Conservation (phyloP, 2,329 filamentous ascomycete genomes). For the Hymenoscyphus infarciens region DNA sequence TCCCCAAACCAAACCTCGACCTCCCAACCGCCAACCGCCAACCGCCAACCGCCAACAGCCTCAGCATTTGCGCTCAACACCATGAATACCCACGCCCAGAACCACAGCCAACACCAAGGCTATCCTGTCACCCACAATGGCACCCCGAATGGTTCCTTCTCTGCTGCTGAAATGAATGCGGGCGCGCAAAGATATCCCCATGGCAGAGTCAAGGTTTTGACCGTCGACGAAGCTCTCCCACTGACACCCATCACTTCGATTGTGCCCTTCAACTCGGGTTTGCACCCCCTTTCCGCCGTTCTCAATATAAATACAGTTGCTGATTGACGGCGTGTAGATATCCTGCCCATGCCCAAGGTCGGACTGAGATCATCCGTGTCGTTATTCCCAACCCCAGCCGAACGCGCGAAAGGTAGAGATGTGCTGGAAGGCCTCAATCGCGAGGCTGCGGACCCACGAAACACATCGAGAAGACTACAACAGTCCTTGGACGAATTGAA, state of each 20-base stretch:
- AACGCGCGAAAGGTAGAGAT: conserved; percentile 48
- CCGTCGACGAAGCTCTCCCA: conserved; percentile 73
- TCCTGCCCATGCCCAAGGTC: conserved; percentile 62
- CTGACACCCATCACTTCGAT: conserved; percentile 80
- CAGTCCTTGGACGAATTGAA: conserved; percentile 72
- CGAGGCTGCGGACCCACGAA: conserved; percentile 58
- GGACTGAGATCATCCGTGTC: conserved; percentile 49
- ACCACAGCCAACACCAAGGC: conserved; percentile 11
- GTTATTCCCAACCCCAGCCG: conserved; percentile 51
- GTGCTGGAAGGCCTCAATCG: conserved; percentile 66
- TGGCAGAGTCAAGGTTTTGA: conserved; percentile 44
- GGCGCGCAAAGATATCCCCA: not conserved
- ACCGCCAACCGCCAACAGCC: no score
- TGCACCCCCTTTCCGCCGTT: conserved; percentile 23
- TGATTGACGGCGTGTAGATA: conserved; percentile 44
- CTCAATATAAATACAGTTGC: conserved; percentile 5
- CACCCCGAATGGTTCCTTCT: conserved; percentile 16
- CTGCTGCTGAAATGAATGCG: not conserved
- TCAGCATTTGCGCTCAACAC: conserved; percentile 25
- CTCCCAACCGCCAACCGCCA: not conserved
- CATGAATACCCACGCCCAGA: conserved; percentile 27
- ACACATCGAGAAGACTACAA: conserved; percentile 63
- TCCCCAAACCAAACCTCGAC: not conserved
- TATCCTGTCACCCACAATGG: conserved; percentile 14
- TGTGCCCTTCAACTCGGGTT: conserved; percentile 73